Evolutionary conservation across 139 green algal species (phyloP), one percentile per base, ranked within the genome.

Genomic region (Limnomonas spitsbergensis): DNA sequence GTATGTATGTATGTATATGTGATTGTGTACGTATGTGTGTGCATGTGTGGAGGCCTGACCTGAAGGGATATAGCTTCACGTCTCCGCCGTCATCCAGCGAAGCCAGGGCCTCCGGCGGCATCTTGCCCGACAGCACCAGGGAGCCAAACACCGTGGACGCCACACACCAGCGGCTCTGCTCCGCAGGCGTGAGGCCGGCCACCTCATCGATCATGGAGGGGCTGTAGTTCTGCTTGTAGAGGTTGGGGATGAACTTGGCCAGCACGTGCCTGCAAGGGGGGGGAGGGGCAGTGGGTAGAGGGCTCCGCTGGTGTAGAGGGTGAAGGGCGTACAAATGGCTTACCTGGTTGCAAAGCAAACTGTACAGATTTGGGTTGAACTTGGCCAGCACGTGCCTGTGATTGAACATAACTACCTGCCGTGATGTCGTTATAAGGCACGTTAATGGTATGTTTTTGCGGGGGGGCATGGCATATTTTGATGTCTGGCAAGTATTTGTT

Each of bases 331-430:
- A n/a, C n/a, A n/a, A n/a, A n/a, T n/a, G n/a, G n/a, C n/a, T n/a
- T n/a, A n/a, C n/a, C n/a, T n/a, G 74, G 76, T 93, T 89, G 39
- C 86, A 90, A 29, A 89, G 89, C 1, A 79, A 73, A 3, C 71
- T 66, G 4, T 86, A 82, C 76, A 96, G 75, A 7, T 56, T 39
- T 0, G 91, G 89, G 38, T 95, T 70, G 4, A 87, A 66, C 76
- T 88, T 92, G 9, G 91, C 90, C 14, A 95, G 88, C 68, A 88
- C 29, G 80, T 93, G 87, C 92, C 92, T 61, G 47, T 20, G 20
- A n/a, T n/a, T n/a, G n/a, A n/a, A n/a, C n/a, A n/a, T n/a, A n/a
- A n/a, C n/a, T n/a, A n/a, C n/a, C n/a, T n/a, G n/a, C n/a, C n/a
- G n/a, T n/a, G n/a, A n/a, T n/a, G n/a, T n/a, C n/a, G n/a, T n/a